Evolutionary conservation across 2,329 filamentous ascomycete species (phyloP).

Genomic region (Lasiodiplodia hormozganensis): DNA sequence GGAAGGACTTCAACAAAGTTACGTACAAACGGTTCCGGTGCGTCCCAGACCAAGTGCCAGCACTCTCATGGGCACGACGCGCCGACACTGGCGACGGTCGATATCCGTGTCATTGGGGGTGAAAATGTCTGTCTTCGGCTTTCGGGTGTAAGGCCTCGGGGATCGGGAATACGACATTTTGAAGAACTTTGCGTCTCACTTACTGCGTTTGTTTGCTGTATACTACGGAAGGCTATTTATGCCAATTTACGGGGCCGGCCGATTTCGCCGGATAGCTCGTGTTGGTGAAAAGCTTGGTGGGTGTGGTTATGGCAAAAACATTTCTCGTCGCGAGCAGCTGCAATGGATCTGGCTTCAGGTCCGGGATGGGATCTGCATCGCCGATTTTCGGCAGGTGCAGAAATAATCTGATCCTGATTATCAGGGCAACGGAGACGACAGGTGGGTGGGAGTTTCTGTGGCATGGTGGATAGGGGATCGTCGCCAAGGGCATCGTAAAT

Average conservation of each 20-base stretch:
- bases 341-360: neutral
- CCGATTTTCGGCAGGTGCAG: neutral
- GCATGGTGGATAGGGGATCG: neutral
- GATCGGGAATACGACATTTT: neutral
- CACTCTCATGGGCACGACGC: neutral
- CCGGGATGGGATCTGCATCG: neutral
- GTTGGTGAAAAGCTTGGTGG: neutral
- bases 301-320: neutral
- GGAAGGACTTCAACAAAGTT: accelerated
- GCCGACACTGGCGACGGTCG: neutral
- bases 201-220: neutral
- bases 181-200: neutral
- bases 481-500: no score
- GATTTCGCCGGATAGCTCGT: neutral
- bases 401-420: neutral
- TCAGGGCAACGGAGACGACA: neutral
- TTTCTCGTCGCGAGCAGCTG: neutral
- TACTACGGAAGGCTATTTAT: constrained; percentile 1
- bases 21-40: neutral
- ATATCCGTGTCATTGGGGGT: neutral
- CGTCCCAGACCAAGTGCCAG: neutral
- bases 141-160: neutral
- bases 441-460: neutral
- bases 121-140: constrained; percentile 4
- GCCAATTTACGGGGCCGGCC: neutral